A percentile compares a stretch with the other conserved stretches of the same genome.
These are phyloP conservation scores for Penicillium robsamsonii DNA, from an alignment of 495 filamentous ascomycete species.

Conservation along the genomic window DNA sequence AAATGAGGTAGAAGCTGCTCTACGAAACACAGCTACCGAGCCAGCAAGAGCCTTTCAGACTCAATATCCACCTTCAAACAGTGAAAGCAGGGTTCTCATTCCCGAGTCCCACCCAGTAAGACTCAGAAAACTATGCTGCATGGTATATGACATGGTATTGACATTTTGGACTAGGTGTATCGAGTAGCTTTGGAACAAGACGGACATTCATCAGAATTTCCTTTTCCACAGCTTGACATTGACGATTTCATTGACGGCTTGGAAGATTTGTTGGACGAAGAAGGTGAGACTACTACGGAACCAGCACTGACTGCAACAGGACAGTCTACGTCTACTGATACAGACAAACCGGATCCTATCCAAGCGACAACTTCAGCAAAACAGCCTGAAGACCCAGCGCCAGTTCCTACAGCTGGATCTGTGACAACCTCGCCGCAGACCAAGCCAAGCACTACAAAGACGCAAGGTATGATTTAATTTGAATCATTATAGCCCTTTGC, in stretches of 20 bases:
- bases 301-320: not conserved
- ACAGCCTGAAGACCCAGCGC: not conserved
- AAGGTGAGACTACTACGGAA: constrained; percentile 10
- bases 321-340: not conserved
- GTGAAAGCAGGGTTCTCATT: constrained; percentile 24
- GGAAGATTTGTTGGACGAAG: constrained; percentile 22
- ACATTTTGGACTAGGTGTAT: constrained; percentile 29
- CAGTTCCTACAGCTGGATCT: not conserved
- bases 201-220: constrained; percentile 39
- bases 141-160: constrained; percentile 4
- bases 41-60: constrained; percentile 30
- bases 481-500: not conserved
- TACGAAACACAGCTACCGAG: constrained; percentile 20
- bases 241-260: constrained; percentile 26
- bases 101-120: constrained; percentile 37
- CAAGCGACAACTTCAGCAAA: not conserved
- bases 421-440: not conserved
- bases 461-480: not conserved
- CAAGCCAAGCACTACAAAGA: not conserved
- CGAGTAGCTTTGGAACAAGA: constrained; percentile 40
- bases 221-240: constrained; percentile 33
- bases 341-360: not conserved
- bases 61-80: constrained; percentile 36
- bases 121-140: not conserved
- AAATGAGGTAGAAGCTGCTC: constrained; percentile 12